Conservation (phyloP, 768 basidiomycete species). For the Kwoniella heveanensis region DNA sequence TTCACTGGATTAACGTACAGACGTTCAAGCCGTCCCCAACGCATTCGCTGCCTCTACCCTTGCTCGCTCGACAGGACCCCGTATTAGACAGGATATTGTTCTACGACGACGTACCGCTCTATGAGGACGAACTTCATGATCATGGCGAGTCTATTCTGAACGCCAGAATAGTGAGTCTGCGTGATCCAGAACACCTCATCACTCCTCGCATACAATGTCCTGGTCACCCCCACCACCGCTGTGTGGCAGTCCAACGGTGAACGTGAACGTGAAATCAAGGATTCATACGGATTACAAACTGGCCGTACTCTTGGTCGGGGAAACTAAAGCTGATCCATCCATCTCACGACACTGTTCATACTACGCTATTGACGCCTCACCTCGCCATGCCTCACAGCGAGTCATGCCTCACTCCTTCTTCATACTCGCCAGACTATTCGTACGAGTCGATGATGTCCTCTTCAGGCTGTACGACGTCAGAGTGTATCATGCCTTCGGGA, state of each 20-base stretch:
- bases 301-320: no score
- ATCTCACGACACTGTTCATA: no score
- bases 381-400: slow-evolving; percentile 62
- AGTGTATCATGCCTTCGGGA: slow-evolving; percentile 77
- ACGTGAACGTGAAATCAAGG: no score
- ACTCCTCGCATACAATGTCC: no score
- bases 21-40: slow-evolving; percentile 42
- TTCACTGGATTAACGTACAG: no score
- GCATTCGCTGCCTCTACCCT: slow-evolving; percentile 71
- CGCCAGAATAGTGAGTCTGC: slow-evolving; percentile 74
- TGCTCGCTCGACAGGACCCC: slow-evolving; percentile 85
- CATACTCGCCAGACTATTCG: slow-evolving; percentile 83
- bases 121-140: slow-evolving; percentile 96
- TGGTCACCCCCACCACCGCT: background rate
- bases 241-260: no score
- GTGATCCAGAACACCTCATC: no score
- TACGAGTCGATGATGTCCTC: slow-evolving; percentile 91
- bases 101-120: slow-evolving; percentile 91
- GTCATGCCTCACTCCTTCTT: slow-evolving; percentile 97
- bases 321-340: no score
- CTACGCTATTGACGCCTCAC: background rate
- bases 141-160: slow-evolving; percentile 85
- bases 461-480: slow-evolving; percentile 88
- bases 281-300: no score
- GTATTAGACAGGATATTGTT: slow-evolving; percentile 69